phyloP scores from a whole-genome alignment of 768 basidiomycete species.

The Pisolithus marmoratus region DNA sequence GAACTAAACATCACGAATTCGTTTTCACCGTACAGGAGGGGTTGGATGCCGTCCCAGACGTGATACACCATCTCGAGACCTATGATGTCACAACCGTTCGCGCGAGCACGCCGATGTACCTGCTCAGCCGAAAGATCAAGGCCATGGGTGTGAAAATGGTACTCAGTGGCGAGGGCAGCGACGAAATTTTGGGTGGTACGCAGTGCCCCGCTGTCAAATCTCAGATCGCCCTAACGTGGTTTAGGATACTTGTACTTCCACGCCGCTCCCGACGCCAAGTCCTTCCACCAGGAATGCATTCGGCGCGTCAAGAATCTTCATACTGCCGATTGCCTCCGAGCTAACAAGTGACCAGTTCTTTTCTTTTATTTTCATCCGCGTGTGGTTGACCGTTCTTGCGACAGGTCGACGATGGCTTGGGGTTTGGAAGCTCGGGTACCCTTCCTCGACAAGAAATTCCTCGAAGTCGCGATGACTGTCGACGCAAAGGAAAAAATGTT shows the following conservation, averaged over 20 bases:
- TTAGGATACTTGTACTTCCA: slow-evolving; percentile 99
- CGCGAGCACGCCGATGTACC: slow-evolving; percentile 98
- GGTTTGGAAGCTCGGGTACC: slow-evolving; percentile 98
- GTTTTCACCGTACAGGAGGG: slow-evolving; percentile 98
- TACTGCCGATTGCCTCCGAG: slow-evolving; percentile 93
- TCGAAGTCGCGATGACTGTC: slow-evolving; percentile 89
- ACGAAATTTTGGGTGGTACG: slow-evolving; percentile 93
- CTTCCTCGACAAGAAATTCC: slow-evolving; percentile 95
- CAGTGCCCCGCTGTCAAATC: slow-evolving; percentile 2
- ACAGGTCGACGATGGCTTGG: slow-evolving; percentile 98
- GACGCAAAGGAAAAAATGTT: slow-evolving; percentile 88
- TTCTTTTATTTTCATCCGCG: neutral
- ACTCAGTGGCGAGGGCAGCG: slow-evolving; percentile 93
- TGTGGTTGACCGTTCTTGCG: slow-evolving; percentile 1
- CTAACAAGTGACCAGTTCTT: slow-evolving; percentile 76
- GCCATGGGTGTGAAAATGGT: slow-evolving; percentile 99
- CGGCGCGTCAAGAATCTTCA: slow-evolving; percentile 96
- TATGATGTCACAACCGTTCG: slow-evolving; percentile 99
- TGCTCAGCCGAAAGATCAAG: slow-evolving; percentile 96
- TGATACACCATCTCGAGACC: slow-evolving; percentile 97
- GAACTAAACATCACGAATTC: slow-evolving; percentile 96
- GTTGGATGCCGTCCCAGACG: slow-evolving; percentile 93
- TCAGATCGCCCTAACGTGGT: slow-evolving; percentile 1
- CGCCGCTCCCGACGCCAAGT: slow-evolving; percentile 80
- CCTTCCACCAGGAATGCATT: slow-evolving; percentile 94